Evolutionary conservation across 768 basidiomycete species (phyloP), one percentile per base, ranked within the genome.

Genomic region (Serpula lacrymans): DNA sequence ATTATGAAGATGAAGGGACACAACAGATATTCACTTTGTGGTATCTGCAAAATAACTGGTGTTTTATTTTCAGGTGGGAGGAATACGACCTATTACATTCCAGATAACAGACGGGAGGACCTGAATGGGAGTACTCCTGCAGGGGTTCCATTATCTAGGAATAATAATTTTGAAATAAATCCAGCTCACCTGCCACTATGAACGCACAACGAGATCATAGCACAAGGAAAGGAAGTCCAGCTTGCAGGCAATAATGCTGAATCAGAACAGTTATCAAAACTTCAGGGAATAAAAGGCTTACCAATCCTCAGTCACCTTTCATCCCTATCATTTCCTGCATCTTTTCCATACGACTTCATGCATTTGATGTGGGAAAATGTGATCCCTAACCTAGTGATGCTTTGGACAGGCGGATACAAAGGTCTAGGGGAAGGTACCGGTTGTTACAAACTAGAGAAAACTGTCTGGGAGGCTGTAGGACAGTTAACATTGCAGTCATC

Each of bases 261-360:
- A 12, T 18, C 36, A 2, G 49, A 61, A 9, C 36, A 34, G 20
- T 53, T 53, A 0, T 26, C 58, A 3, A 62, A 48, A 30, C 13
- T 34, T n/a, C 58, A 48, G 34, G 65, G 68, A 11, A 55, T 66
- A 39, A 66, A 64, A 17, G 60, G 60, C 12, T 34, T 57, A 4
- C 52, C 68, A 2, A 34, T 69, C 1, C 60, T 72, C 14, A 47
- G 44, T 14, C 16, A 17, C 21, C 53, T 70, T 1, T 39, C 49
- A 2, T 68, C 63, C 0, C 43, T 70, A 21, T 51, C 47, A 5
- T 65, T 71, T 44, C 67, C 72, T 1, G 1, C 12, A 5, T 68
- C 68, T 14, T 73, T 71, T 27, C 71, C 71, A 0, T 62, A 65
- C 39, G 70, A 75, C 39, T 69, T 73, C 50, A 74, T 75, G 73